These are phyloP conservation scores for Sporothrix humicola DNA, from an alignment of 2,329 filamentous ascomycete genomes.

Conservation along the genomic window DNA sequence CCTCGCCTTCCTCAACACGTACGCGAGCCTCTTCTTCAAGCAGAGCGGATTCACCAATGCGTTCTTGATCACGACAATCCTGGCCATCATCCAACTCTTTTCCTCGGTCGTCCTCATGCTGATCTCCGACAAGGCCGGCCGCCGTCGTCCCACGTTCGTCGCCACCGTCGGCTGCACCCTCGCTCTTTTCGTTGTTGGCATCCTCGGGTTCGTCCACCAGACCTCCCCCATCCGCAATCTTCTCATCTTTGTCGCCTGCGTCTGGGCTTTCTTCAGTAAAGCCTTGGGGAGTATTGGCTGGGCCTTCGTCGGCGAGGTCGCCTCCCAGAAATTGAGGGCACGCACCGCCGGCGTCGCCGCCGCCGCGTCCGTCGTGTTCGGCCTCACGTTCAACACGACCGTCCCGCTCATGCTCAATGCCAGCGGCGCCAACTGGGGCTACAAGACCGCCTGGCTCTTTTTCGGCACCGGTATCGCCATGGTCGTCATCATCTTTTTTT, in stretches of 20 bases:
- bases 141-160: constrained; percentile 35
- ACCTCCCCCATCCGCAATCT: constrained; percentile 35
- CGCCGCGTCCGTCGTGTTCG: constrained; percentile 38
- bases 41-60: constrained; percentile 39
- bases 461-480: constrained; percentile 35
- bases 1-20: constrained; percentile 39
- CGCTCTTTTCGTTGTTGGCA: constrained; percentile 35
- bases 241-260: constrained; percentile 38
- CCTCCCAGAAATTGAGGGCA: constrained; percentile 39
- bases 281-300: constrained; percentile 37
- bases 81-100: constrained; percentile 36
- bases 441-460: constrained; percentile 40
- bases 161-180: constrained; percentile 32
- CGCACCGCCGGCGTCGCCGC: constrained; percentile 39
- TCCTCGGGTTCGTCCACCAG: constrained; percentile 34
- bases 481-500: constrained; percentile 37
- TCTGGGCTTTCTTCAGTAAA: constrained; percentile 38
- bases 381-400: constrained; percentile 39
- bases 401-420: constrained; percentile 38
- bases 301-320: constrained; percentile 40
- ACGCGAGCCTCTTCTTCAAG: constrained; percentile 40
- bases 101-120: constrained; percentile 35
- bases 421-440: constrained; percentile 38
- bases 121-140: constrained; percentile 35
- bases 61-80: constrained; percentile 39